Percentiles rank a stretch among this genome's conserved stretches.
These are phyloP conservation scores for Cercospora beticola DNA, from an alignment of 2,329 filamentous ascomycete genomes.

Conservation along the genomic window DNA sequence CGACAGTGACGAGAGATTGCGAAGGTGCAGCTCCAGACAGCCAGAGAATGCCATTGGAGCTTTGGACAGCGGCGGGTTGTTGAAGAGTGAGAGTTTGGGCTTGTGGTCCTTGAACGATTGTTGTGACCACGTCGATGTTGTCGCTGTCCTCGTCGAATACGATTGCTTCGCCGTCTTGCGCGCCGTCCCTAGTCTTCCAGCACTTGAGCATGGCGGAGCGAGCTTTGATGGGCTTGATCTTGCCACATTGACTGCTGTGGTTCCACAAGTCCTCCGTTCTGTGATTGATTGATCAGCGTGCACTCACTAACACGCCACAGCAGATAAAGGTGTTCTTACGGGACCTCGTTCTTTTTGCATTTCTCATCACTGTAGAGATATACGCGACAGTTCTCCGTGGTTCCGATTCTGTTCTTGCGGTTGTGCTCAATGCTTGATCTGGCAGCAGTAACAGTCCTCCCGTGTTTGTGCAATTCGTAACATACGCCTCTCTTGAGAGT, in stretches of 20 bases:
- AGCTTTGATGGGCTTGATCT: neutral
- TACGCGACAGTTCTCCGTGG: neutral
- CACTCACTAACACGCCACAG: neutral
- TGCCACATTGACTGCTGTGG: neutral
- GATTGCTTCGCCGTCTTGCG: neutral
- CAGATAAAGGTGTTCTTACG: neutral
- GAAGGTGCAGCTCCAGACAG: neutral
- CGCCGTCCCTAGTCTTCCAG: neutral
- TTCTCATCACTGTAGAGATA: neutral
- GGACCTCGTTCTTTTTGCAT: neutral
- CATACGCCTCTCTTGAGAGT: neutral
- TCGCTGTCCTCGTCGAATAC: neutral
- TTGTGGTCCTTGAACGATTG: neutral
- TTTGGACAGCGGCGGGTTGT: neutral
- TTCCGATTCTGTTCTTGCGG: neutral
- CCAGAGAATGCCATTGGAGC: neutral
- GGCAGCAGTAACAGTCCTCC: neutral
- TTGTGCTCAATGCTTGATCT: slow-evolving; percentile 1
- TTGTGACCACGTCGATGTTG: neutral
- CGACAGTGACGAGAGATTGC: neutral
- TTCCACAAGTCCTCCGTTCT: slow-evolving; percentile 4
- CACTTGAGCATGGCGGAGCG: slow-evolving; percentile 2
- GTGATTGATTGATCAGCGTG: neutral
- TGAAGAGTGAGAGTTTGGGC: neutral
- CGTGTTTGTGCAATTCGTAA: neutral